phyloP scores from a whole-genome alignment of 768 basidiomycete species.

The Sarcomyxa edulis region DNA sequence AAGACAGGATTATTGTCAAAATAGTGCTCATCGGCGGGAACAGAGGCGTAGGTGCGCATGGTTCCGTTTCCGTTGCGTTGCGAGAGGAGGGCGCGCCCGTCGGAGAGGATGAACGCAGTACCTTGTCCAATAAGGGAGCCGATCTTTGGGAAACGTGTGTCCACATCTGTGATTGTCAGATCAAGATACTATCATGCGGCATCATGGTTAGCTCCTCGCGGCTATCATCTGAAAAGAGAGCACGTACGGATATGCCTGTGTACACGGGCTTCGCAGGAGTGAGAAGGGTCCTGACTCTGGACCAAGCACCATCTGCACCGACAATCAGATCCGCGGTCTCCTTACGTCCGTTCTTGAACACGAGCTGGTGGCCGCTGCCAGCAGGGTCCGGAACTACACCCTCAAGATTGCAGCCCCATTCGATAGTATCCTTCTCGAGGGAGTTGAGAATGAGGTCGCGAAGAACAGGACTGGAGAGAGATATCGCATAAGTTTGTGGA shows the following conservation, averaged over 20 bases:
- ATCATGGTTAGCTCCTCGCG: no score
- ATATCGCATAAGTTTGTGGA: no score
- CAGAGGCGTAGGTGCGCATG: slow-evolving; percentile 14
- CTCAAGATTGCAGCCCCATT: slow-evolving; percentile 1
- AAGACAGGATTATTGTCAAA: neutral
- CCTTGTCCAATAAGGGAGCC: neutral
- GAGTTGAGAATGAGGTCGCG: slow-evolving; percentile 2
- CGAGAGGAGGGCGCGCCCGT: slow-evolving; percentile 16
- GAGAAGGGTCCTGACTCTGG: slow-evolving; percentile 20
- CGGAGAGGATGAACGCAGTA: slow-evolving; percentile 8
- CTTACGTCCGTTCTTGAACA: neutral
- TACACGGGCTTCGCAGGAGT: slow-evolving; percentile 20
- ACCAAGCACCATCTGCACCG: slow-evolving; percentile 34
- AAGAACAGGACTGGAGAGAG: no score
- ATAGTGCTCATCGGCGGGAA: slow-evolving; percentile 7
- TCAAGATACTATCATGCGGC: no score
- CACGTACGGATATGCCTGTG: slow-evolving; percentile 14
- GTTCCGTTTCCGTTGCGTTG: slow-evolving; percentile 24
- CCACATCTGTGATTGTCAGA: slow-evolving; percentile 3
- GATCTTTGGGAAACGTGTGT: slow-evolving; percentile 1
- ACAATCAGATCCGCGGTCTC: slow-evolving; percentile 18
- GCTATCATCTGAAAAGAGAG: no score
- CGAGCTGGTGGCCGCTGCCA: neutral
- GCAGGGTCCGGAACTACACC: neutral
- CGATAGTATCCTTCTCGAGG: neutral